These are phyloP conservation scores for Glebionis coronaria DNA, from an alignment of 129 eudicot species.

Conservation along the genomic window DNA sequence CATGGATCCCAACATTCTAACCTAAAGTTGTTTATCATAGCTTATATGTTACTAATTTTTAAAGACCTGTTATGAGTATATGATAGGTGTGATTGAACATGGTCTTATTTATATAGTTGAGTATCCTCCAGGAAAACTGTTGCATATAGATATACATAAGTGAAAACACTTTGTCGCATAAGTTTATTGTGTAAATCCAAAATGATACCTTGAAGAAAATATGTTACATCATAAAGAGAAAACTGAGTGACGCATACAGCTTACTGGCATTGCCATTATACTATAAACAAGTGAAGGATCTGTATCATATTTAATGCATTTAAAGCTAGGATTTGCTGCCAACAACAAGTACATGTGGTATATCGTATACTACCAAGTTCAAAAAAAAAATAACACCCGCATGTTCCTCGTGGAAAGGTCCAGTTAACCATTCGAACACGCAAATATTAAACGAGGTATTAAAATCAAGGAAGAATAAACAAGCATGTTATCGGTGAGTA, in stretches of 20 bases:
- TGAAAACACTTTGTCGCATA: background rate
- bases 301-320: background rate
- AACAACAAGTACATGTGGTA: slow-evolving; percentile 8
- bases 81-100: slow-evolving; percentile 4
- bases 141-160: slow-evolving; percentile 8
- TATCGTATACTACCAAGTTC: background rate
- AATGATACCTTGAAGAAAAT: slow-evolving; percentile 7
- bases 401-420: background rate
- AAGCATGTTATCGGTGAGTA: slow-evolving; percentile 19
- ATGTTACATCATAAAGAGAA: background rate
- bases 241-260: slow-evolving; percentile 3
- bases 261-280: slow-evolving; percentile 5
- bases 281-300: slow-evolving; percentile 1
- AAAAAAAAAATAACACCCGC: background rate
- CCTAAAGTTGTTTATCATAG: background rate
- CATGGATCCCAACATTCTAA: slow-evolving; percentile 10
- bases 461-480: background rate
- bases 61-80: slow-evolving; percentile 5
- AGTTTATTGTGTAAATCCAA: slow-evolving; percentile 12
- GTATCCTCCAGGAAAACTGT: background rate
- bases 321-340: background rate
- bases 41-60: background rate
- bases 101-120: background rate
- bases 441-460: background rate
- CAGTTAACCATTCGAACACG: background rate